Percentiles rank a stretch among this genome's conserved stretches.
These are phyloP conservation scores for Didymella pomorum DNA, from an alignment of 2,329 filamentous ascomycete species.

Conservation along the genomic window DNA sequence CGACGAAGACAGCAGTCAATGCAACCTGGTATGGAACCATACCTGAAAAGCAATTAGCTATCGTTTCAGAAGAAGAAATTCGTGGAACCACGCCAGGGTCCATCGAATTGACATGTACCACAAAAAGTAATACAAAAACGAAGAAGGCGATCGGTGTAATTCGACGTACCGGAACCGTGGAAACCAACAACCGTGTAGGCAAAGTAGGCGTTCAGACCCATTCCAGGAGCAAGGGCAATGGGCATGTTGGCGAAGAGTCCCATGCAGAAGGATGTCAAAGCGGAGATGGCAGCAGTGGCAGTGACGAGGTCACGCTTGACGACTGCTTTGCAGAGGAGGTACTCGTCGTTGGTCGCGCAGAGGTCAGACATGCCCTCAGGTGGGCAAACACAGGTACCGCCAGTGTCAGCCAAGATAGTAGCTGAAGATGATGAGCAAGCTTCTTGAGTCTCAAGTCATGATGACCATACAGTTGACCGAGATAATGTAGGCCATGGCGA, in stretches of 20 bases:
- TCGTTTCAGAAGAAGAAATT: slow-evolving; percentile 14
- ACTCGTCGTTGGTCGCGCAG: slow-evolving; percentile 65
- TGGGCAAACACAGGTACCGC: slow-evolving; percentile 77
- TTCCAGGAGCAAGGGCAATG: slow-evolving; percentile 75
- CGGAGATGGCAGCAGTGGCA: slow-evolving; percentile 82
- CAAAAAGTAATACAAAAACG: slow-evolving; percentile 29
- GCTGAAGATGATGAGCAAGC: slow-evolving; percentile 29
- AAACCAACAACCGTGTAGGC: slow-evolving; percentile 81
- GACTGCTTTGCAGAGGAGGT: slow-evolving; percentile 67
- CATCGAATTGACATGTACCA: slow-evolving; percentile 22
- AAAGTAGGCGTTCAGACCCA: slow-evolving; percentile 89
- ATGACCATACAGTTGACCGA: slow-evolving; percentile 63
- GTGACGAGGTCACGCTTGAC: slow-evolving; percentile 83
- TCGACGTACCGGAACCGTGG: slow-evolving; percentile 69
- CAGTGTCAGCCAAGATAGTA: slow-evolving; percentile 73
- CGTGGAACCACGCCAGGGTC: slow-evolving; percentile 8
- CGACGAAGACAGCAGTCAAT: slow-evolving; percentile 85
- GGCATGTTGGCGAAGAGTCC: slow-evolving; percentile 84
- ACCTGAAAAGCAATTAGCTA: slow-evolving; percentile 35
- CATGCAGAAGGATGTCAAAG: slow-evolving; percentile 82
- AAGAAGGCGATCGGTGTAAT: slow-evolving; percentile 18
- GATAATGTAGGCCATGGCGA: slow-evolving; percentile 66
- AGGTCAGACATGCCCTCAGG: slow-evolving; percentile 56
- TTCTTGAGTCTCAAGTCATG: slow-evolving; percentile 10
- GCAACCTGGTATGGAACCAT: slow-evolving; percentile 77